Evolutionary conservation across 176 grass and related monocot genomes (phyloP), one percentile per base, ranked within the genome.

Genomic region (Rhynchospora breviuscula): DNA sequence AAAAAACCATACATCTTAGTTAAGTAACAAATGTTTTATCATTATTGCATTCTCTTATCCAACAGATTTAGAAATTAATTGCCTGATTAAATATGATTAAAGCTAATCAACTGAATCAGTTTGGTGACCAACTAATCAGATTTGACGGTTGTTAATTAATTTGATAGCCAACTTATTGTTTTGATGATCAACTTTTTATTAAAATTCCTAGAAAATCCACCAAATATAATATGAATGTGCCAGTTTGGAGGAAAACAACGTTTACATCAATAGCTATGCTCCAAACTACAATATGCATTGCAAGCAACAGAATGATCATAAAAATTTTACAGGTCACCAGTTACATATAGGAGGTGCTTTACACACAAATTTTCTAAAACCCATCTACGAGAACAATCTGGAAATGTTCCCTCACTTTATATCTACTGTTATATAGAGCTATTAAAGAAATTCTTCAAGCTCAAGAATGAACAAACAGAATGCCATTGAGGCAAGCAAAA

Each of bases 381-480:
- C 51, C 49, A 23, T 18, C 51, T 15, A 25, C 23, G 7, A 76
- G 13, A 46, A 48, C 15, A 46, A 47, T 5, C 17, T 45, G 15
- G 44, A 48, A 72, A 72, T 72, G 17, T 46, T 45, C 17, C 18
- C 68, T 35, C 22, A 12, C 21, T 76, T 54, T 53, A 76, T 21
- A 76, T 76, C 22, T 54, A 54, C 47, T 76, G 48, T 62, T 62
- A 62, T 62, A 62, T 40, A 40, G 1, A 40, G 4, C 35, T 40
- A 40, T 40, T 40, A 4, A 40, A 40, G 35, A 40, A 40, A 40
- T 40, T 4, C 35, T 1, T 40, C 35, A 64, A 65, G 72, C 57
- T 84, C 21, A 74, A 85, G 70, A 87, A 86, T 19, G 44, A 91
- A 91, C 84, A 89, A 96, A 40, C 93, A 91, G 79, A 93, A 93